Evolutionary conservation across 345 rosid genomes (phyloP).

Genomic region (Eutrema japonicum): DNA sequence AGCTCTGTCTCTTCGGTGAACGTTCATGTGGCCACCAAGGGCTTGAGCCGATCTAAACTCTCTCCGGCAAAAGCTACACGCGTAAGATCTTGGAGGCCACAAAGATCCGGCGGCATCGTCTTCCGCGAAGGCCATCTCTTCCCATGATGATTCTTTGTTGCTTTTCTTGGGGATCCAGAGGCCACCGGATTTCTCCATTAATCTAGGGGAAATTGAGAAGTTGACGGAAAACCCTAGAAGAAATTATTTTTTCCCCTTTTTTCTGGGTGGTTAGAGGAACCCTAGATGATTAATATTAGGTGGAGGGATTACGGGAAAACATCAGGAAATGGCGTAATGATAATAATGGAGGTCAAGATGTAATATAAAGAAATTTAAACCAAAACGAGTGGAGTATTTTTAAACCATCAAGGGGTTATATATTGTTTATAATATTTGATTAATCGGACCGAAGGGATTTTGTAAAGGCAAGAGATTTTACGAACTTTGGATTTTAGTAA

Average conservation of each 20-base stretch:
- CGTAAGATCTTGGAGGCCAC: slow-evolving; percentile 96
- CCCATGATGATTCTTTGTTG: slow-evolving; percentile 64
- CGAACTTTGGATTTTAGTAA: slow-evolving; percentile 39
- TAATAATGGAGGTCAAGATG: slow-evolving; percentile 41
- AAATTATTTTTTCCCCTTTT: slow-evolving; percentile 2
- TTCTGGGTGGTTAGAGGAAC: slow-evolving; percentile 36
- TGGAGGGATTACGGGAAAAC: slow-evolving; percentile 34
- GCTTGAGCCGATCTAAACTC: slow-evolving; percentile 93
- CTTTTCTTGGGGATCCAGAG: slow-evolving; percentile 29
- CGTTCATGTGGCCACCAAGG: slow-evolving; percentile 95
- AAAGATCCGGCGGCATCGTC: slow-evolving; percentile 75
- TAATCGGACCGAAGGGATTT: slow-evolving; percentile 35
- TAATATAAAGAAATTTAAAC: slow-evolving; percentile 1
- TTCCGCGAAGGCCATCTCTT: slow-evolving; percentile 87
- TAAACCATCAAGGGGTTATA: slow-evolving; percentile 15
- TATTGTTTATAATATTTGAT: slow-evolving; percentile 12
- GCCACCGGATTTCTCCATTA: slow-evolving; percentile 33
- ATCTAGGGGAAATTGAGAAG: slow-evolving; percentile 9
- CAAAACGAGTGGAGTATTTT: slow-evolving; percentile 35
- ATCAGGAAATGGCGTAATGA: slow-evolving; percentile 28
- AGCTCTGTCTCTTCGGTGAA: slow-evolving; percentile 93
- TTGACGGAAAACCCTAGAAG: slow-evolving; percentile 40
- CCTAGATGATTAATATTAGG: slow-evolving; percentile 47
- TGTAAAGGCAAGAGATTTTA: slow-evolving; percentile 2
- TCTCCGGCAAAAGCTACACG: slow-evolving; percentile 83